Evolutionary conservation across 2,329 filamentous ascomycete species (phyloP).

Genomic region (Talaromyces sp.): DNA sequence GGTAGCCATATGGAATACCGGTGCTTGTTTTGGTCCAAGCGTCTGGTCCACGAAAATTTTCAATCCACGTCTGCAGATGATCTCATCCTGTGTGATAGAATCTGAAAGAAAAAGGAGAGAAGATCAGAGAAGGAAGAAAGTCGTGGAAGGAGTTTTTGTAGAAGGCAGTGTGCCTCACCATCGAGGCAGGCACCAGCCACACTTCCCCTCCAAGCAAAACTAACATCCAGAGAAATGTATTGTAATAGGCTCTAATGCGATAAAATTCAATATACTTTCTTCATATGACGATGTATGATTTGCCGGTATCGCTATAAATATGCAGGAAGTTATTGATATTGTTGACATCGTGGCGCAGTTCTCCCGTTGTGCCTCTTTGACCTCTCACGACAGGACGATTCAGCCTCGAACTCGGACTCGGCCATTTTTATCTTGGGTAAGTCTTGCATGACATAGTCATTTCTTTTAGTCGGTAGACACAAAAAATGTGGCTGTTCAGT

Average conservation of each 20-base stretch:
- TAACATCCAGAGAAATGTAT: not conserved
- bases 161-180: not conserved
- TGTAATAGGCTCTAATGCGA: not conserved
- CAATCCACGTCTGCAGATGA: not conserved
- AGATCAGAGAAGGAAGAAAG: not conserved
- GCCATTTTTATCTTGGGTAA: not conserved
- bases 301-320: not conserved
- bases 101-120: not conserved
- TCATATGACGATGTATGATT: not conserved
- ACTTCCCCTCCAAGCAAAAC: not conserved
- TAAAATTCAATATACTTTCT: not conserved
- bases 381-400: not conserved
- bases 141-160: not conserved
- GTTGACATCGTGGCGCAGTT: conserved; percentile 3
- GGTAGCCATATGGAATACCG: not conserved
- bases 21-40: not conserved
- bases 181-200: not conserved
- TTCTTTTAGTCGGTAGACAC: not conserved
- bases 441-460: not conserved
- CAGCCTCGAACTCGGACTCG: conserved; percentile 2
- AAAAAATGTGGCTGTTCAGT: conserved; percentile 7
- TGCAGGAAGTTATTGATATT: not conserved
- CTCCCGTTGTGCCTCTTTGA: not conserved
- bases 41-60: not conserved
- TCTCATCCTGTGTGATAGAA: not conserved